A percentile compares a stretch with the other conserved stretches of the same genome.
These are phyloP conservation scores for Ostreobium quekettii DNA, from an alignment of 139 green algal species.

Conservation along the genomic window DNA sequence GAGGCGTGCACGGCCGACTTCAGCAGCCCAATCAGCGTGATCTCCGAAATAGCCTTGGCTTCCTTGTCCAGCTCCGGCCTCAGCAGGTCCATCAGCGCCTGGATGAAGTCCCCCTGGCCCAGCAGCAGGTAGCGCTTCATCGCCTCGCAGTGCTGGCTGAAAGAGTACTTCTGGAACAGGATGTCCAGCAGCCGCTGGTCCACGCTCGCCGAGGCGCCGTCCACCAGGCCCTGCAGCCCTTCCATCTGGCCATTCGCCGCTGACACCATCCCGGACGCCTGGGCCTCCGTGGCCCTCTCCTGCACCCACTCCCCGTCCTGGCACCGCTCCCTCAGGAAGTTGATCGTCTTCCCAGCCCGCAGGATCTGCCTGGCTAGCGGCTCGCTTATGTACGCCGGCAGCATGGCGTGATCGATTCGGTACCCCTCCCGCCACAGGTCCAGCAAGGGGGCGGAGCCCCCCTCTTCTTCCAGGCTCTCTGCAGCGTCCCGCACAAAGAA, in stretches of 20 bases:
- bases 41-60: constrained; percentile 38
- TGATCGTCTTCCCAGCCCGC: constrained; percentile 80
- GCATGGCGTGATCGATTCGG: constrained; percentile 26
- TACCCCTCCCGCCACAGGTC: constrained; percentile 58
- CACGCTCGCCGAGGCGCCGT: constrained; percentile 37
- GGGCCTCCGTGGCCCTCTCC: constrained; percentile 27
- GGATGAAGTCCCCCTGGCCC: constrained; percentile 85
- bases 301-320: constrained; percentile 61
- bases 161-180: constrained; percentile 53
- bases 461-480: neutral
- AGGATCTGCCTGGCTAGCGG: constrained; percentile 65
- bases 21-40: constrained; percentile 59
- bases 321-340: constrained; percentile 77
- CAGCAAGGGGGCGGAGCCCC: too few species aligned
- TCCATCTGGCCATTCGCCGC: constrained; percentile 30
- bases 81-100: constrained; percentile 55
- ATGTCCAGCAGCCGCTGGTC: constrained; percentile 65
- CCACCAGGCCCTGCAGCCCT: constrained; percentile 58
- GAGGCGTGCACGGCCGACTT: constrained; percentile 60
- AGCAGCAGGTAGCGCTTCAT: constrained; percentile 86
- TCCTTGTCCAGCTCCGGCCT: constrained; percentile 42
- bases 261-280: neutral
- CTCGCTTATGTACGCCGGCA: constrained; percentile 44
- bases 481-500: constrained; percentile 64
- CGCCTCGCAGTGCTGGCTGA: constrained; percentile 69